Evolutionary conservation across 2,329 filamentous ascomycete species (phyloP).

Genomic region (Aspergillus thermomutatus): DNA sequence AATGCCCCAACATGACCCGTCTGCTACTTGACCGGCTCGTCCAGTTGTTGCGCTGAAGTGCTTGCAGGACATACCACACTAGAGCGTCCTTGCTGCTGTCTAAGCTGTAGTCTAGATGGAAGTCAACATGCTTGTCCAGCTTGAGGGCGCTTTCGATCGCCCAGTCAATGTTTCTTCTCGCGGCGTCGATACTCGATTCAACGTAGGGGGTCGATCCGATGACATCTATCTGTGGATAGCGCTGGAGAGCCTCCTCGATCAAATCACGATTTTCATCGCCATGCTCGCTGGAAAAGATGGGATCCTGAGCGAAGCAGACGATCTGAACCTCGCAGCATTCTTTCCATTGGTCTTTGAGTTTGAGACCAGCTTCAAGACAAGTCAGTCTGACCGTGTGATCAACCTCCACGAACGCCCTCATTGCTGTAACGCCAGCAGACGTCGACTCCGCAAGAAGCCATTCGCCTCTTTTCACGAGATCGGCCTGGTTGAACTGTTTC

Average conservation of each 20-base stretch:
- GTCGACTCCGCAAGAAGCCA: conserved; percentile 65
- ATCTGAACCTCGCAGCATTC: conserved; percentile 61
- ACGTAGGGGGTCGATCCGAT: conserved; percentile 70
- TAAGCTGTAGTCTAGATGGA: conserved; percentile 70
- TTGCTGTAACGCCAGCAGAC: conserved; percentile 62
- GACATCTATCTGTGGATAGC: conserved; percentile 49
- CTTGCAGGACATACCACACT: conserved; percentile 53
- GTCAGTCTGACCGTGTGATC: conserved; percentile 59
- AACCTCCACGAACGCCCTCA: conserved; percentile 70
- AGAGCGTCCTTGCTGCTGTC: conserved; percentile 49
- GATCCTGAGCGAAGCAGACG: conserved; percentile 68
- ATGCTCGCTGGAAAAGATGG: conserved; percentile 57
- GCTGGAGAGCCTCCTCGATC: conserved; percentile 45
- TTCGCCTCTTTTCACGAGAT: conserved; percentile 62
- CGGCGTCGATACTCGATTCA: conserved; percentile 50
- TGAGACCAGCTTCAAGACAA: conserved; percentile 56
- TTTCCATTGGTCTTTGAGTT: conserved; percentile 54
- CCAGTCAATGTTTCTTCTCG: conserved; percentile 60
- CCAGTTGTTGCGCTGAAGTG: conserved; percentile 54
- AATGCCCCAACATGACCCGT: conserved; percentile 64
- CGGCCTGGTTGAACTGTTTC: conserved; percentile 56
- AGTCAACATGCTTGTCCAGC: conserved; percentile 58
- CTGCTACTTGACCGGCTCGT: conserved; percentile 35
- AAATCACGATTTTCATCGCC: conserved; percentile 52
- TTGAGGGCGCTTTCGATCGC: conserved; percentile 54